Evolutionary conservation across 306 rosid genomes (phyloP).

Genomic region (Myrica gale): DNA sequence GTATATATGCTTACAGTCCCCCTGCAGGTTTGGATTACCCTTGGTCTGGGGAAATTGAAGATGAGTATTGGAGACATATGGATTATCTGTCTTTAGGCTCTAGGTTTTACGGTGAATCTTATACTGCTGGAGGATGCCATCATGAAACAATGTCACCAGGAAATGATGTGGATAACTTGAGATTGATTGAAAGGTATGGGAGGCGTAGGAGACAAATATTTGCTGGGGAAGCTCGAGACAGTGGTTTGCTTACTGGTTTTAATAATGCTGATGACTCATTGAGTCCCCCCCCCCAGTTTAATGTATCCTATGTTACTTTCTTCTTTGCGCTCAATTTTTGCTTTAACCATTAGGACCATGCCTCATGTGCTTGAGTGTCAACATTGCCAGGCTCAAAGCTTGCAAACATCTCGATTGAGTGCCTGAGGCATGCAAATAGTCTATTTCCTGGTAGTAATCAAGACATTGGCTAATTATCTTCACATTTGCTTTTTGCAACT

Average conservation of each 20-base stretch:
- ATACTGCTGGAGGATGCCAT: conserved; percentile 19
- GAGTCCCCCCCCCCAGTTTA: conserved; percentile 14
- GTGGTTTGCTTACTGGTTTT: conserved; percentile 35
- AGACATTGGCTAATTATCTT: conserved; percentile 5
- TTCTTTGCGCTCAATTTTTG: conserved; percentile 19
- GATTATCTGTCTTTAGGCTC: conserved; percentile 21
- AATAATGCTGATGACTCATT: conserved; percentile 31
- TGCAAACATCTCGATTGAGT: conserved; percentile 17
- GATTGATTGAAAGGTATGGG: conserved; percentile 32
- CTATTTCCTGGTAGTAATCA: conserved; percentile 15
- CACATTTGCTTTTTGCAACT: conserved; percentile 27
- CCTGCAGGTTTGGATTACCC: conserved; percentile 33
- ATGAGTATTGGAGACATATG: conserved; percentile 32
- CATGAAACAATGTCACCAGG: conserved; percentile 27
- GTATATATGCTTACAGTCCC: conserved; percentile 28
- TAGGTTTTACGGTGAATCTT: conserved; percentile 32
- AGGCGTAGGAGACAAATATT: conserved; percentile 28
- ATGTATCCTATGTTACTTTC: conserved; percentile 11
- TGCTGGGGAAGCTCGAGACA: conserved; percentile 30
- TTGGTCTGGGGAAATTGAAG: conserved; percentile 36
- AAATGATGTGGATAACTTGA: conserved; percentile 29
- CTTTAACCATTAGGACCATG: conserved; percentile 5
- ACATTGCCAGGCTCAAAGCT: conserved; percentile 26
- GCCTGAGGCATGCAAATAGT: conserved; percentile 3
- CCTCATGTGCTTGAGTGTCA: conserved; percentile 29